Base-by-base conservation (phyloP, 2,329 filamentous ascomycete species). In the Trichocomaceae sp. region DNA sequence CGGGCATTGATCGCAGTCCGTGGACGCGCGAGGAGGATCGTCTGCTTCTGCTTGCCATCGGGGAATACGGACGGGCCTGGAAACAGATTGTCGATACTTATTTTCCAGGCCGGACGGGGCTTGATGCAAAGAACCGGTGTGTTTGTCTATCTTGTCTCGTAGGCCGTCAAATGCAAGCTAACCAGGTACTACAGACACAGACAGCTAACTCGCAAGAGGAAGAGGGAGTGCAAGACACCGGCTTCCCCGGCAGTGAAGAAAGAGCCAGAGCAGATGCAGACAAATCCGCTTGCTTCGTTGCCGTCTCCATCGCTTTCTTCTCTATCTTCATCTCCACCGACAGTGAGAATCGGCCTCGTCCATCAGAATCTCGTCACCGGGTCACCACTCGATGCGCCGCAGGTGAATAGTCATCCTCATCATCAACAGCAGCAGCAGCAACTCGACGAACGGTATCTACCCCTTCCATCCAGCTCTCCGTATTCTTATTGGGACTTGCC, bases 41-140 rank as follows among this genome's bases (percentile, higher is more conserved):
- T 1, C 33, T 49, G 12, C 50, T 58, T 23, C 39, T 58, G 6
- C 33, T 56, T 20, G 54, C 49, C 12, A 56, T 58, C 39, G 46
- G 29, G 4, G 33, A 55, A 19, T 53, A 50, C 41, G 56, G 56
- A 22, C 49, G 56, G 26, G 33, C 53, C 15, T 58, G 56, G 56
- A 58, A 58, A 19, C 50, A 52, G 53, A 58, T 58, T 47, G 53
- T 56, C 22, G 56, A 58, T 19, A 37, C 54, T 26, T 44, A 58
- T 19, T 58, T 58, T 20, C 56, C 56, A 17, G 52, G 54, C 29
- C 56, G 56, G 35, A 56, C 54, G 17, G 56, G 53, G 2, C 39
- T 58, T 13, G 53, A 55, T 44, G 53, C 54, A 44, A 58, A 58
- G 50, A 58, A 58, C 37, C 48, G 56, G 49, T 56, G 53, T 39